phyloP scores from a whole-genome alignment of 257 asterid genomes.

The Solanum medicagineum region DNA sequence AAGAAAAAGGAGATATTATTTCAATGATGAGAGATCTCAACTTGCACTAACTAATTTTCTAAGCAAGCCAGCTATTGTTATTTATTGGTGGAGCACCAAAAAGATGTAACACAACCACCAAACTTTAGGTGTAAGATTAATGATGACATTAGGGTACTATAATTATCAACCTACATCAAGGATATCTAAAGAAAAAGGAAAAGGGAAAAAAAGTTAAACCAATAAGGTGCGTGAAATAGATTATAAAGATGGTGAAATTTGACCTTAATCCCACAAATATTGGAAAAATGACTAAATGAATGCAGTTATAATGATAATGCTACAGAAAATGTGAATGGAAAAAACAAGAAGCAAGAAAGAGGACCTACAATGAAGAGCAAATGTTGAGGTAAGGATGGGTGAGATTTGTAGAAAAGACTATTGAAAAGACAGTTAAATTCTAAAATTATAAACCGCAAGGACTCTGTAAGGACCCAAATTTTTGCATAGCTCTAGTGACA shows the following conservation, averaged over 20 bases:
- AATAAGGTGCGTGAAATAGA: not conserved
- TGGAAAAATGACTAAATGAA: not conserved
- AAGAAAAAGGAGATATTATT: not conserved
- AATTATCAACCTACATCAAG: not conserved
- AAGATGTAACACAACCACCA: not conserved
- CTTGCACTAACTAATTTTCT: not conserved
- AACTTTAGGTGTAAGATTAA: not conserved
- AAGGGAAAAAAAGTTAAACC: not conserved
- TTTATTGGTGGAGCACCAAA: not conserved
- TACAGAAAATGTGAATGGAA: not conserved
- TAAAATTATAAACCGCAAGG: not conserved
- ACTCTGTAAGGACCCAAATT: rapidly evolving
- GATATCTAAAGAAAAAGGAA: not conserved
- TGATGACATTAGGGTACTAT: not conserved
- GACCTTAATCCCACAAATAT: not conserved
- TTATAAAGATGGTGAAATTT: not conserved
- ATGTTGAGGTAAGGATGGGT: not conserved
- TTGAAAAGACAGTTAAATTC: not conserved
- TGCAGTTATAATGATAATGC: not conserved
- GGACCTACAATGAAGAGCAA: not conserved
- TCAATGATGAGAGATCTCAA: not conserved
- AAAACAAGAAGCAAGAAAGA: not conserved
- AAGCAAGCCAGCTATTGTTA: not conserved
- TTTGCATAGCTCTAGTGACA: too few relatives aligned
- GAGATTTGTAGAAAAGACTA: not conserved